Percentiles rank a stretch among this genome's conserved stretches.
Conservation (phyloP, 345 rosid species). For the Brassica rapa region DNA sequence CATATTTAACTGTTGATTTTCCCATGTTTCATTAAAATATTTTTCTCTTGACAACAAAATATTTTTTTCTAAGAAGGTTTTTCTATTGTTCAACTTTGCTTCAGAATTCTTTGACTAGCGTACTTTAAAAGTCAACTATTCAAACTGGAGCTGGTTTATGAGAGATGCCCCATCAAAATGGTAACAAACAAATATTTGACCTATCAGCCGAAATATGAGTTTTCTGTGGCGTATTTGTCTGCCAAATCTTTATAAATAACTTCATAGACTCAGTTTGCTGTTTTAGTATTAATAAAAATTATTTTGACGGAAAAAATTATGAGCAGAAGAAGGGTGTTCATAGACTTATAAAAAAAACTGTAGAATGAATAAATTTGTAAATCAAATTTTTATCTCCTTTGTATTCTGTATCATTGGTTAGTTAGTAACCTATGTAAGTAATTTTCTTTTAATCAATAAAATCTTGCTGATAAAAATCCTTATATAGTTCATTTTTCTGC, state of each 20-base stretch:
- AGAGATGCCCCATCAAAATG: background rate
- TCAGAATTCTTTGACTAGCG: background rate
- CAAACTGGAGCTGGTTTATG: background rate
- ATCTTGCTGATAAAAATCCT: background rate
- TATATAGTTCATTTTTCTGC: background rate
- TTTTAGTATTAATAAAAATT: background rate
- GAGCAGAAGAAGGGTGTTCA: background rate
- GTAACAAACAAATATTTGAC: background rate
- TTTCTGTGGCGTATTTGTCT: background rate
- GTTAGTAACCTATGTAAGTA: background rate
- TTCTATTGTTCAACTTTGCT: background rate
- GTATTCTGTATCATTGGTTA: background rate
- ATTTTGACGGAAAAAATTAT: background rate
- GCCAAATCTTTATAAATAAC: background rate
- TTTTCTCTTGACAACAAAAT: no score
- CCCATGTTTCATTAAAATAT: background rate
- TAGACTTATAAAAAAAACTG: background rate
- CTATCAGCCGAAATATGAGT: background rate
- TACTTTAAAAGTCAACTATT: background rate
- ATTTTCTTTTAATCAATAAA: background rate
- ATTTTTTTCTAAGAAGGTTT: background rate
- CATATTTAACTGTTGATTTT: background rate
- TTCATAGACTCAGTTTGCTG: background rate
- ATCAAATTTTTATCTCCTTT: background rate
- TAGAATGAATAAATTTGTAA: background rate